Conservation (phyloP, 2,329 filamentous ascomycete species). For the Xylaria sp. region DNA sequence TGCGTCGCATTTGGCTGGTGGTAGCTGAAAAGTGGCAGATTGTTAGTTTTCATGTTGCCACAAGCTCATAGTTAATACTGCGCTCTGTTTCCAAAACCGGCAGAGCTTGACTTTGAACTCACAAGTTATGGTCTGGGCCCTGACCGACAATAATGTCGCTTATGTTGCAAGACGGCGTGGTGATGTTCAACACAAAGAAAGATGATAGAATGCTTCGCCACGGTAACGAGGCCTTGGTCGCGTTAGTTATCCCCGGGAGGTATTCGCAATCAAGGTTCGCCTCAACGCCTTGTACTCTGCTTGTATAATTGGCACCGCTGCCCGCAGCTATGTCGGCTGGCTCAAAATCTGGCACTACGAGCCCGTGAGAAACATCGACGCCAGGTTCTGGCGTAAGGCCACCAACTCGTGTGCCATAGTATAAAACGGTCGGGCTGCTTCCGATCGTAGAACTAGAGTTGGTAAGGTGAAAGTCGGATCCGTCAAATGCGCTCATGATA, state of each 20-base stretch:
- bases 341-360: conserved; percentile 29
- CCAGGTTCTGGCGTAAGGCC: conserved; percentile 21
- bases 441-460: conserved; percentile 27
- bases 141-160: conserved; percentile 32
- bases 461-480: conserved; percentile 29
- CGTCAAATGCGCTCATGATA: conserved; percentile 23
- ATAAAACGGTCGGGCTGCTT: conserved; percentile 21
- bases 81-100: not conserved
- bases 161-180: conserved; percentile 30
- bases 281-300: conserved; percentile 24
- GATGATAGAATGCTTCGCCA: conserved; percentile 26
- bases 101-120: not conserved
- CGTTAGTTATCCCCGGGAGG: conserved; percentile 20
- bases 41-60: not conserved
- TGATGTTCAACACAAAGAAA: conserved; percentile 31
- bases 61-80: not conserved
- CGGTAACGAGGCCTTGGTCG: conserved; percentile 15
- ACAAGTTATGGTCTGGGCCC: conserved; percentile 31
- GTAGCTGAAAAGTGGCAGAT: conserved; percentile 10
- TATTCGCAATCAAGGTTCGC: conserved; percentile 30
- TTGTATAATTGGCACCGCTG: conserved; percentile 26
- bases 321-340: not conserved
- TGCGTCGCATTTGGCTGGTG: conserved; percentile 31
- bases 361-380: conserved; percentile 23
- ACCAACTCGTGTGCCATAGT: conserved; percentile 31